phyloP scores from a whole-genome alignment of 371 early-diverging fungal genomes.

The Mucor indicus region DNA sequence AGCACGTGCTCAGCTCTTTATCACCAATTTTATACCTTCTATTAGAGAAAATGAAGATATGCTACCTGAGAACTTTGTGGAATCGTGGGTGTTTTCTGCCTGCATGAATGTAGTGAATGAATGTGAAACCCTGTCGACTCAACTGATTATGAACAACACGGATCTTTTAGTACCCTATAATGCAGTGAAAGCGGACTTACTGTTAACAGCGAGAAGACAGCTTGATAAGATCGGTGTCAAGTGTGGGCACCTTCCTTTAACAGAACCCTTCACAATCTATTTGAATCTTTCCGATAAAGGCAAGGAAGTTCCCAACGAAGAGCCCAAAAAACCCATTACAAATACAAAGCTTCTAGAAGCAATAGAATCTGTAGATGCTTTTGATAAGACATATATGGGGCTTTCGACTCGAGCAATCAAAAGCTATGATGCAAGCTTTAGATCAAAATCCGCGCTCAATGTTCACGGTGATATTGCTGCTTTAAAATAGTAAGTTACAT shows the following conservation, averaged over 20 bases:
- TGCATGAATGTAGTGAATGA: conserved; percentile 76
- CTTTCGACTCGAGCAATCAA: conserved; percentile 65
- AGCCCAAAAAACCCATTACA: conserved; percentile 45
- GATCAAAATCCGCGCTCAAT: conserved; percentile 59
- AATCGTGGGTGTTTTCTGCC: conserved; percentile 79
- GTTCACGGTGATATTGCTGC: conserved; percentile 77
- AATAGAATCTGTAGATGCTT: conserved; percentile 58
- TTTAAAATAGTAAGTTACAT: conserved; percentile 65
- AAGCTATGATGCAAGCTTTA: conserved; percentile 64
- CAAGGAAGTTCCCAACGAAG: conserved; percentile 9
- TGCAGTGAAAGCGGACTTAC: conserved; percentile 72
- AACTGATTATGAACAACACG: conserved; percentile 38
- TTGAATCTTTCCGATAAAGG: conserved; percentile 16
- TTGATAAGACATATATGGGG: conserved; percentile 73
- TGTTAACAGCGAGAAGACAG: conserved; percentile 75
- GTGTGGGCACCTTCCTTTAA: conserved; percentile 49
- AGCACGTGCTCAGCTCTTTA: conserved; percentile 69
- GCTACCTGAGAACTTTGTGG: conserved; percentile 59
- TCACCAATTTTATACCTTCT: conserved; percentile 68
- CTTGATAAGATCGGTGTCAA: conserved; percentile 72
- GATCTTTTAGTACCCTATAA: conserved; percentile 55
- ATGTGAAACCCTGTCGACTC: conserved; percentile 67
- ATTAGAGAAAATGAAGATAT: conserved; percentile 67
- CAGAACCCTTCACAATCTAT: conserved; percentile 56
- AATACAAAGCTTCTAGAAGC: conserved; percentile 67